phyloP scores from a whole-genome alignment of 192 early-diverging fungal species.

The Backusella australiensis region DNA sequence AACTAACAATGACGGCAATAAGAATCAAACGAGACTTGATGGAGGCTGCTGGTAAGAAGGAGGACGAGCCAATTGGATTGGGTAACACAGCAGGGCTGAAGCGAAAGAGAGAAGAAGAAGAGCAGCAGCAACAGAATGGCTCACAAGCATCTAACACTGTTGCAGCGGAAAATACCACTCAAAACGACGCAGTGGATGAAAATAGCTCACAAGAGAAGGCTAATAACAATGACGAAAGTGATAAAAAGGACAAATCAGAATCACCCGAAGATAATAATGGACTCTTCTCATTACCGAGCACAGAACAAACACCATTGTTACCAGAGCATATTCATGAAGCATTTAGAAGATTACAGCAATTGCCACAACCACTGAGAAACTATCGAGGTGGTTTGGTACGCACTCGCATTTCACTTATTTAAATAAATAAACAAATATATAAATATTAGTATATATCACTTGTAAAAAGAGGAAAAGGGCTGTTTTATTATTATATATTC shows the following conservation, averaged over 20 bases:
- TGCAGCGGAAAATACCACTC: background rate
- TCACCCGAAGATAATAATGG: constrained; percentile 38
- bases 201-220: background rate
- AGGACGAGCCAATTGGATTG: constrained; percentile 12
- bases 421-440: background rate
- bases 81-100: background rate
- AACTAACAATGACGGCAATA: constrained; percentile 85
- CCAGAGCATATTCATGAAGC: constrained; percentile 93
- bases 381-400: constrained; percentile 74
- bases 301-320: constrained; percentile 77
- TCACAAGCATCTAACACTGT: background rate
- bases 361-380: constrained; percentile 72
- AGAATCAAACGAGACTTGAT: constrained; percentile 71
- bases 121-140: background rate
- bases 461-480: background rate
- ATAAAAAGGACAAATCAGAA: constrained; percentile 21
- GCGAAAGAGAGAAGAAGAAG: constrained; percentile 12
- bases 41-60: constrained; percentile 23
- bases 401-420: constrained; percentile 73
- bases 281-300: constrained; percentile 78
- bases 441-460: background rate
- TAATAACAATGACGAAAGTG: background rate
- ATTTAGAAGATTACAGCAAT: constrained; percentile 77
- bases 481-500: background rate
- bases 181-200: background rate